phyloP scores from a whole-genome alignment of 2,329 filamentous ascomycete species.

The Phyllosticta citrichinensis region DNA sequence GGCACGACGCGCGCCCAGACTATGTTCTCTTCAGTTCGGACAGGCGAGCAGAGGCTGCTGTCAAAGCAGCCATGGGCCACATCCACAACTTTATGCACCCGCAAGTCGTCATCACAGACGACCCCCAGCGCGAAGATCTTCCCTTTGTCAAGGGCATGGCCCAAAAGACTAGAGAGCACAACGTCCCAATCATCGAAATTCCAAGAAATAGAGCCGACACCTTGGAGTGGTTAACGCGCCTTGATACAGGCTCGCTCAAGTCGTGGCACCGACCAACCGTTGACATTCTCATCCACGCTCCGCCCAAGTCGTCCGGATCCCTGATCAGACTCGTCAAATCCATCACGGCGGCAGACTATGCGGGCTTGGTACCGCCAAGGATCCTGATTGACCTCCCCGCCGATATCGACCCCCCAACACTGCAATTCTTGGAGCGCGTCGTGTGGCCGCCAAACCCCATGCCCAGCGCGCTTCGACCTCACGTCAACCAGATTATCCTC shows the following conservation, averaged over 20 bases:
- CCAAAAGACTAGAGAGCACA: conserved; percentile 41
- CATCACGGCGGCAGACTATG: conserved; percentile 64
- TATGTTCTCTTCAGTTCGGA: conserved; percentile 60
- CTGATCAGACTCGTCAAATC: conserved; percentile 69
- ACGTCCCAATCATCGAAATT: conserved; percentile 63
- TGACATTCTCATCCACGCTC: conserved; percentile 76
- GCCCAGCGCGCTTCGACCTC: conserved; percentile 28
- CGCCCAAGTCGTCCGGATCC: conserved; percentile 59
- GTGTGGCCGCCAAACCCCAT: conserved; percentile 35
- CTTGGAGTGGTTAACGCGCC: conserved; percentile 65
- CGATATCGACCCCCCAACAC: conserved; percentile 53
- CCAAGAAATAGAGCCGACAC: conserved; percentile 53
- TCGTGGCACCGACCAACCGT: conserved; percentile 71
- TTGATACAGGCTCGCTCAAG: conserved; percentile 62
- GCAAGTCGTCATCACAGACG: conserved; percentile 65
- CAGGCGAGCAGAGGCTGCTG: conserved; percentile 54
- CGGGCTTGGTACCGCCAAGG: conserved; percentile 57
- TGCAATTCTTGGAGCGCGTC: conserved; percentile 57
- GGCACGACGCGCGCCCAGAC: conserved; percentile 69
- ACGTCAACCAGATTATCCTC: conserved; percentile 45
- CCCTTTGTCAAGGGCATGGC: conserved; percentile 57
- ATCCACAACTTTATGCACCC: conserved; percentile 67
- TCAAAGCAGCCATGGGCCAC: conserved; percentile 57
- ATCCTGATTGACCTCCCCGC: conserved; percentile 77
- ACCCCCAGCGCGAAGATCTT: conserved; percentile 52